A percentile compares a stretch with the other conserved stretches of the same genome.
Conservation (phyloP, 495 filamentous ascomycete species). For the Aspergillus leporis region DNA sequence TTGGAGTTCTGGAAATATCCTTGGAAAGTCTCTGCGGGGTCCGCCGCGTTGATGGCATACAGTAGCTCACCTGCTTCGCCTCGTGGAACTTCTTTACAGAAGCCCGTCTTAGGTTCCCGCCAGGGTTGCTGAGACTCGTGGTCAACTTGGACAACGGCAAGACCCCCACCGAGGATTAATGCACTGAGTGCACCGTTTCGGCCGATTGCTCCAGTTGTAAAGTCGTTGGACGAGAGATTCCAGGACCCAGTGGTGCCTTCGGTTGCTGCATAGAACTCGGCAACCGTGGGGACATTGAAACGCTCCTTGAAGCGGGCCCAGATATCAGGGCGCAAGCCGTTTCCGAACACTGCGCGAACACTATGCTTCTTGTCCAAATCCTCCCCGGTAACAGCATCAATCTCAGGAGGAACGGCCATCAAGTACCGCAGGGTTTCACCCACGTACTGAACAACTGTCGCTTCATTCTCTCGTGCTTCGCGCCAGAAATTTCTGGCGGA, state of each 20-base stretch:
- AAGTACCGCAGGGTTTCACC: constrained; percentile 94
- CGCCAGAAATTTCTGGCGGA: constrained; percentile 80
- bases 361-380: constrained; percentile 76
- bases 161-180: constrained; percentile 47
- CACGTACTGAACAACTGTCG: constrained; percentile 91
- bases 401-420: constrained; percentile 65
- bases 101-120: constrained; percentile 70
- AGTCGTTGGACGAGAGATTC: constrained; percentile 77
- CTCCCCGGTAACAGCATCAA: constrained; percentile 64
- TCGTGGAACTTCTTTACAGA: constrained; percentile 60
- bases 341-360: constrained; percentile 83
- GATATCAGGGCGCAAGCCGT: constrained; percentile 88
- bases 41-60: constrained; percentile 64
- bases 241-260: constrained; percentile 73
- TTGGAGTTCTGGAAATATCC: constrained; percentile 81
- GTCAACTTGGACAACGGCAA: constrained; percentile 72
- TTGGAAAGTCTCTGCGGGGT: constrained; percentile 70
- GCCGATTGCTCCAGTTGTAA: constrained; percentile 78
- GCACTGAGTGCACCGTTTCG: constrained; percentile 65
- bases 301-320: constrained; percentile 87
- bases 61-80: constrained; percentile 82
- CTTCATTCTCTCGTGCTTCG: constrained; percentile 68
- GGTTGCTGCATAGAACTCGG: constrained; percentile 89
- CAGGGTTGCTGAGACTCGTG: constrained; percentile 67
- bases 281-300: constrained; percentile 77